Conservation (phyloP, 768 basidiomycete genomes). For the Tulasnella sp. region DNA sequence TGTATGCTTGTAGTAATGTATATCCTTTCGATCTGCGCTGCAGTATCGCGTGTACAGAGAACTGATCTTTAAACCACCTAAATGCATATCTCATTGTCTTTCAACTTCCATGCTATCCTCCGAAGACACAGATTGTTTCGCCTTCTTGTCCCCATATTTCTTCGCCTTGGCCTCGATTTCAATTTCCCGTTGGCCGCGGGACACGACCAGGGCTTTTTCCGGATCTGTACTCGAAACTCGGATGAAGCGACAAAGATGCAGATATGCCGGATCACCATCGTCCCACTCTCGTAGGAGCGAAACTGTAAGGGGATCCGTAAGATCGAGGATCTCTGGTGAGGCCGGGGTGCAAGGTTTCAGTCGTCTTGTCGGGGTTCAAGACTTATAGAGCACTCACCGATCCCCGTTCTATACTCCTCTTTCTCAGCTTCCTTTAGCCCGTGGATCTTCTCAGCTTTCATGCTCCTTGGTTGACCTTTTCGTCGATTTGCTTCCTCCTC, state of each 20-base stretch:
- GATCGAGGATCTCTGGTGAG: constrained; percentile 58
- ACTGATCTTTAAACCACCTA: not conserved
- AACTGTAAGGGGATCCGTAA: constrained; percentile 61
- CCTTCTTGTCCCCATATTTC: not conserved
- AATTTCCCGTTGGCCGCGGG: not conserved
- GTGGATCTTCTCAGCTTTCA: constrained; percentile 54
- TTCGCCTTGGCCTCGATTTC: constrained; percentile 2
- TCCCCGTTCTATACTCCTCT: constrained; percentile 67
- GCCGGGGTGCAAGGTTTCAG: not conserved
- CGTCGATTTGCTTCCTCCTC: constrained; percentile 49
- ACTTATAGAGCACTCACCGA: constrained; percentile 53
- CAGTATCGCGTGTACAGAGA: not conserved
- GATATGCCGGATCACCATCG: constrained; percentile 57
- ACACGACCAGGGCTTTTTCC: not conserved
- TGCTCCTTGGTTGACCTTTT: constrained; percentile 65
- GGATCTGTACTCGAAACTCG: constrained; percentile 55
- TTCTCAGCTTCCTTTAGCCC: constrained; percentile 55
- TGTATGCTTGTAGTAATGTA: not conserved
- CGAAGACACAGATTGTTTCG: not conserved
- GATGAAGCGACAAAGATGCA: constrained; percentile 62
- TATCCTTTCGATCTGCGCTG: not conserved
- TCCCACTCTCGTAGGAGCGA: constrained; percentile 69
- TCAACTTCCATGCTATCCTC: not conserved
- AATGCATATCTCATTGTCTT: not conserved
- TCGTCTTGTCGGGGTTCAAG: not conserved